phyloP scores from a whole-genome alignment of 441 rosid species.

The Syzygium malaccense region DNA sequence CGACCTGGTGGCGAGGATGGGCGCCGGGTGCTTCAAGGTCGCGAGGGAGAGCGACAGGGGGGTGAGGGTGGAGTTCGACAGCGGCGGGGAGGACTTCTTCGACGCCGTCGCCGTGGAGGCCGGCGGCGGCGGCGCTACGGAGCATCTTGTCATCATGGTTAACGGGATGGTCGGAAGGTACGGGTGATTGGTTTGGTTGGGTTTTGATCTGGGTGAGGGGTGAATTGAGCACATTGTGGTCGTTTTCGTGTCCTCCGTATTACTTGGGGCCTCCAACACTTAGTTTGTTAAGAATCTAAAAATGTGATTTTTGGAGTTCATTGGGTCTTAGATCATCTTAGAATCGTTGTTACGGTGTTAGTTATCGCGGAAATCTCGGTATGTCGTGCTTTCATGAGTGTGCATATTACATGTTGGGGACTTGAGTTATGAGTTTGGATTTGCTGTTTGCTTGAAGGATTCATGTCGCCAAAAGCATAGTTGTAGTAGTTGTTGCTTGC shows the following conservation, averaged over 20 bases:
- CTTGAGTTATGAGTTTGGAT: neutral
- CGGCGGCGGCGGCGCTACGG: conserved; percentile 24
- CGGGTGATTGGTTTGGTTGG: neutral
- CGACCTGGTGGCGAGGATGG: conserved; percentile 32
- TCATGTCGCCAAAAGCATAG: neutral
- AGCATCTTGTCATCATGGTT: conserved; percentile 86
- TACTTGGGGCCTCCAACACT: neutral
- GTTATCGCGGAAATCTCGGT: neutral
- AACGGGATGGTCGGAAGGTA: conserved; percentile 86
- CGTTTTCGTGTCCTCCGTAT: neutral
- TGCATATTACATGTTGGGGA: neutral
- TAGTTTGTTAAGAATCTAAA: neutral
- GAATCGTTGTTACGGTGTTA: neutral
- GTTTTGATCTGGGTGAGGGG: neutral
- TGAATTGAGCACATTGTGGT: neutral
- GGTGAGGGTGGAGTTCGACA: conserved; percentile 42
- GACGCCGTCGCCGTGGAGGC: conserved; percentile 29
- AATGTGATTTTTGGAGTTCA: neutral
- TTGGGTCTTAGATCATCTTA: neutral
- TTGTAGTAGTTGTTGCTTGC: neutral
- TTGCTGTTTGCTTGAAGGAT: neutral
- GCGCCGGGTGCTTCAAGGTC: conserved; percentile 44
- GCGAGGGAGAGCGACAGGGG: conserved; percentile 4
- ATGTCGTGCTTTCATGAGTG: neutral
- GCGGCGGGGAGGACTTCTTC: conserved; percentile 61